A percentile compares a stretch with the other conserved stretches of the same genome.
Evolutionary conservation across 306 rosid genomes (phyloP).

Genomic region (Delonix regia): DNA sequence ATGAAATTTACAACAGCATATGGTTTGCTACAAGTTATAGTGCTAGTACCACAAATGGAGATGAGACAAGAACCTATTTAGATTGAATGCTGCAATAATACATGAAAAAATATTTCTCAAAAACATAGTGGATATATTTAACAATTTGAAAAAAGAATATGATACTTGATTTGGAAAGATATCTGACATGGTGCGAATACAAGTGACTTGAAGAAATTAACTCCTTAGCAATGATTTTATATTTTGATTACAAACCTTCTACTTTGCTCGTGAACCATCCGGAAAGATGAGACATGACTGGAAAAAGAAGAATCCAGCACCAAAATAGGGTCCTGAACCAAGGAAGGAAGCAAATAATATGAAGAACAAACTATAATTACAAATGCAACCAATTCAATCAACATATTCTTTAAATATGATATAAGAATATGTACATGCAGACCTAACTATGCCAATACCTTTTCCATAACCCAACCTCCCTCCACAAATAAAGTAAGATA

Average conservation of each 20-base stretch:
- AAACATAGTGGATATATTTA: no score
- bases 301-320: slow-evolving; percentile 69
- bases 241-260: slow-evolving; percentile 63
- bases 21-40: no score
- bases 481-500: slow-evolving; percentile 78
- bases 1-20: background rate
- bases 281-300: slow-evolving; percentile 74
- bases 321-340: slow-evolving; percentile 78
- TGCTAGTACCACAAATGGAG: background rate
- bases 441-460: slow-evolving; percentile 55
- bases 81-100: background rate
- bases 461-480: slow-evolving; percentile 94
- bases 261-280: slow-evolving; percentile 88
- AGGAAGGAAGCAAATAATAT: slow-evolving; percentile 34
- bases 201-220: background rate
- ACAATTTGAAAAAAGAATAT: background rate
- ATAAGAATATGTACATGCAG: background rate
- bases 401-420: background rate
- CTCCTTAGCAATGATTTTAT: background rate
- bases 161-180: background rate
- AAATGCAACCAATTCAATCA: background rate
- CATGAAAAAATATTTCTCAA: background rate
- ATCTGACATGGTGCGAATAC: background rate
- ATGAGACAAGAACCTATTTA: background rate
- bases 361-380: slow-evolving; percentile 6